Evolutionary conservation across 2,329 filamentous ascomycete species (phyloP).

Genomic region (Aaosphaeria arxii): DNA sequence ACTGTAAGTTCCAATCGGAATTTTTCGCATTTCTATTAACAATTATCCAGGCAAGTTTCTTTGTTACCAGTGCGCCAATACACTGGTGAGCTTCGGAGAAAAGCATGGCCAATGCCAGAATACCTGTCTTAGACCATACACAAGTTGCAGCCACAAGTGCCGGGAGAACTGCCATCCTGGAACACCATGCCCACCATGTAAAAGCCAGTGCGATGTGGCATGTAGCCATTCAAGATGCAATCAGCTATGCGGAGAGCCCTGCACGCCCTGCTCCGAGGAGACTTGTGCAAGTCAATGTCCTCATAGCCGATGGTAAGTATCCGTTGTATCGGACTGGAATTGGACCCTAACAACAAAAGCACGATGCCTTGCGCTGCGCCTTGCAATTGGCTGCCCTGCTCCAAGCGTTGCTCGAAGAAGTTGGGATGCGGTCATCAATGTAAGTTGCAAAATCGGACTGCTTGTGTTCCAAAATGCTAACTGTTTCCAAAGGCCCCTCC

Average conservation of each 20-base stretch:
- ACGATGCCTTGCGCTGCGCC: constrained; percentile 63
- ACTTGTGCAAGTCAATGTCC: constrained; percentile 55
- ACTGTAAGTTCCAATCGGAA: constrained; percentile 6
- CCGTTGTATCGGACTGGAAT: no score
- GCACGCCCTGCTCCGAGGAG: constrained; percentile 57
- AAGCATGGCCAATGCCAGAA: no score
- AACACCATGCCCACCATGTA: constrained; percentile 48
- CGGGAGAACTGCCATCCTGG: constrained; percentile 50
- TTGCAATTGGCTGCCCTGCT: constrained; percentile 66
- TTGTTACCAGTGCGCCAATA: background rate
- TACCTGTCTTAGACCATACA: constrained; percentile 46
- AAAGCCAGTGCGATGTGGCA: constrained; percentile 50
- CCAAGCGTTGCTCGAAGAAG: constrained; percentile 53
- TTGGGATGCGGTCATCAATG: constrained; percentile 63
- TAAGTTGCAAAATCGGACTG: constrained; percentile 6
- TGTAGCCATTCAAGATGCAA: constrained; percentile 58
- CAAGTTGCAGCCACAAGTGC: constrained; percentile 59
- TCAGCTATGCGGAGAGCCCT: constrained; percentile 58
- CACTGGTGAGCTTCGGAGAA: background rate
- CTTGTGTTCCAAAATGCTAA: background rate
- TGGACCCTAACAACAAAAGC: background rate
- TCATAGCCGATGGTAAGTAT: constrained; percentile 43
- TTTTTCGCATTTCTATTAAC: background rate
- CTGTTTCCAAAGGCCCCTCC: constrained; percentile 41
- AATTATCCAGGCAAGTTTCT: background rate